Evolutionary conservation across 225 moss, liverwort and hornwort species (phyloP), one percentile per base, ranked within the genome.

Genomic region (Antitrichia curtipendula): DNA sequence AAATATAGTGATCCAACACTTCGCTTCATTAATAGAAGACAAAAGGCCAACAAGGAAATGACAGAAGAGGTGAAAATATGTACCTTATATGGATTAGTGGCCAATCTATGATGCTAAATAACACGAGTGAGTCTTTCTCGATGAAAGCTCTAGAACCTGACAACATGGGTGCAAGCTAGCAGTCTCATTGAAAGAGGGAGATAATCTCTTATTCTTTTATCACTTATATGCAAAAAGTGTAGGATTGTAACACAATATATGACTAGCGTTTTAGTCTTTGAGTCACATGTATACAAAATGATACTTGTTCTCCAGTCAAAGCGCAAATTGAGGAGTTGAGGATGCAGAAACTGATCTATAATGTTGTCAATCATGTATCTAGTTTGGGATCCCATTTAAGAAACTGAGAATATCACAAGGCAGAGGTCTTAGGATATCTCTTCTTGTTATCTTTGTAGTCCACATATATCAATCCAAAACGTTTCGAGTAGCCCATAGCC

Each of bases 401-500:
- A 70, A 94, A 89, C 62, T 77, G 81, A 20, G 91, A 84, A 77
- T 91, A 94, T 93, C 94, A 94, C 76, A 69, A 88, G 58, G 91
- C 93, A 64, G 94, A 94, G 58, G 90, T 71, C 69, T 94, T 94
- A 4, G 82, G 78, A n/a, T 93, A 88, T 57, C 94, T 89, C 86
- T 88, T 91, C 82, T 86, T 89, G 58, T 89, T 62, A 84, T 93
- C 74, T 54, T 90, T 86, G 74, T 89, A 93, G 86, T 94, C 94
- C 65, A 94, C 93, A 73, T 90, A 94, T 60, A 92, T 81, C 54
- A 94, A 87, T 84, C 94, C 94, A 82, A 94, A 94, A 28, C 94
- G 94, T 69, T 85, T 91, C 58, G 94, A 75, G 78, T 94, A 94
- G 13, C 94, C 94, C 76, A 90, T 84, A 28, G 85, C 36, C 94